These are phyloP conservation scores for Macrolepiota dolichaula DNA, from an alignment of 768 basidiomycete genomes.

Conservation along the genomic window DNA sequence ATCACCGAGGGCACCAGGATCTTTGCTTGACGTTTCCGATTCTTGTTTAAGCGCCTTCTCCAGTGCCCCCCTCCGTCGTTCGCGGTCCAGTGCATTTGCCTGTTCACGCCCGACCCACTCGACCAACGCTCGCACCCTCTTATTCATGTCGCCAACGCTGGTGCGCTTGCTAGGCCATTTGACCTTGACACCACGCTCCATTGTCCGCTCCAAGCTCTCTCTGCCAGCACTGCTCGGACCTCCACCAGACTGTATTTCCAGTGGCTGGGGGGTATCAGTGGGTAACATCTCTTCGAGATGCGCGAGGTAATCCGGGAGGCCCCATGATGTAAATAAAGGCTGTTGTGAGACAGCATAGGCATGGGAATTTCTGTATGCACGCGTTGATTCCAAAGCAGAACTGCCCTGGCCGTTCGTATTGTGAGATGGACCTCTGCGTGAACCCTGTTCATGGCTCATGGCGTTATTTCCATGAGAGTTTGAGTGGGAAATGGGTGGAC, in stretches of 20 bases:
- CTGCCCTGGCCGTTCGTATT: constrained; percentile 35
- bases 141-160: constrained; percentile 98
- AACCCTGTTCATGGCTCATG: constrained; percentile 38
- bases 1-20: constrained; percentile 14
- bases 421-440: constrained; percentile 43
- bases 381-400: constrained; percentile 44
- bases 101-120: constrained; percentile 95
- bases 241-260: constrained; percentile 59
- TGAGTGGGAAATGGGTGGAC: constrained; percentile 27
- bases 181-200: constrained; percentile 80
- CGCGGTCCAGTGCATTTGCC: constrained; percentile 69
- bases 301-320: constrained; percentile 88
- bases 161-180: constrained; percentile 93
- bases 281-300: constrained; percentile 86
- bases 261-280: constrained; percentile 65
- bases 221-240: constrained; percentile 31
- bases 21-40: constrained; percentile 12
- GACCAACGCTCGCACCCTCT: constrained; percentile 83
- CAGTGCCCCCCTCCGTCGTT: constrained; percentile 64
- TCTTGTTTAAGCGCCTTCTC: constrained; percentile 48
- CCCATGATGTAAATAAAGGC: constrained; percentile 81
- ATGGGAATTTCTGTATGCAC: constrained; percentile 77
- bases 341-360: constrained; percentile 78
- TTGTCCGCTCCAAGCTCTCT: constrained; percentile 56
- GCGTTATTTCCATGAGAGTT: constrained; percentile 23